Evolutionary conservation across 2,329 filamentous ascomycete species (phyloP).

Genomic region (Aspergillus ruber): DNA sequence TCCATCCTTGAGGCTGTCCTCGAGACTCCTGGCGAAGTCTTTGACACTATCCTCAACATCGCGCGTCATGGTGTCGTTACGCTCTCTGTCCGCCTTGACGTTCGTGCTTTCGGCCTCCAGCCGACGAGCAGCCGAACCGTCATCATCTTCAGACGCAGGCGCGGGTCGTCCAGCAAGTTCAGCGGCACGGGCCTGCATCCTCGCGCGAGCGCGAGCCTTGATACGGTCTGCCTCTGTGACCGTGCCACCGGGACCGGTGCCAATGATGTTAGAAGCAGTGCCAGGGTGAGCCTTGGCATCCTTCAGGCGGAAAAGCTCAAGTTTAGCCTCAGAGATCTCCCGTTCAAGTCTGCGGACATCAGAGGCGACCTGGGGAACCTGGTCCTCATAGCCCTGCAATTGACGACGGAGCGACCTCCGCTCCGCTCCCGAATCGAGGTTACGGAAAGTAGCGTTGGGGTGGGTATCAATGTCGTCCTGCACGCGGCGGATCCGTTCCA

Average conservation of each 20-base stretch:
- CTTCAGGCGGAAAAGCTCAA: conserved; percentile 87
- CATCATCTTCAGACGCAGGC: conserved; percentile 60
- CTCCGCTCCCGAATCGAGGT: conserved; percentile 80
- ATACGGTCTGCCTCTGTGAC: conserved; percentile 91
- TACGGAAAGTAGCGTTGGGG: conserved; percentile 65
- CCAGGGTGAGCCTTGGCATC: conserved; percentile 88
- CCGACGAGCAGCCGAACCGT: conserved; percentile 71
- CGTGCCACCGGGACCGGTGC: conserved; percentile 82
- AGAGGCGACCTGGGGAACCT: conserved; percentile 84
- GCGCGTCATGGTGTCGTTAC: conserved; percentile 91
- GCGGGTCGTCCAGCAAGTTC: conserved; percentile 81
- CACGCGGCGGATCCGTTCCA: conserved; percentile 80
- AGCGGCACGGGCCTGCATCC: conserved; percentile 97
- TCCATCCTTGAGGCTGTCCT: conserved; percentile 80
- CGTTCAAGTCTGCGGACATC: conserved; percentile 87
- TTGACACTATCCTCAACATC: conserved; percentile 95
- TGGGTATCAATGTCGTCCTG: conserved; percentile 94
- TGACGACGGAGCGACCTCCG: conserved; percentile 79
- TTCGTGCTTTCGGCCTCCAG: conserved; percentile 82
- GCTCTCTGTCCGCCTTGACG: conserved; percentile 77
- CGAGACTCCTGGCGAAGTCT: conserved; percentile 77
- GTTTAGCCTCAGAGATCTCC: conserved; percentile 80
- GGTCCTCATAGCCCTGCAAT: conserved; percentile 80
- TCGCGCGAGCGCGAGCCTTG: conserved; percentile 90
- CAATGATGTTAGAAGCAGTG: conserved; percentile 73